Evolutionary conservation across 495 filamentous ascomycete species (phyloP).

Genomic region (Penicillium maclennaniae): DNA sequence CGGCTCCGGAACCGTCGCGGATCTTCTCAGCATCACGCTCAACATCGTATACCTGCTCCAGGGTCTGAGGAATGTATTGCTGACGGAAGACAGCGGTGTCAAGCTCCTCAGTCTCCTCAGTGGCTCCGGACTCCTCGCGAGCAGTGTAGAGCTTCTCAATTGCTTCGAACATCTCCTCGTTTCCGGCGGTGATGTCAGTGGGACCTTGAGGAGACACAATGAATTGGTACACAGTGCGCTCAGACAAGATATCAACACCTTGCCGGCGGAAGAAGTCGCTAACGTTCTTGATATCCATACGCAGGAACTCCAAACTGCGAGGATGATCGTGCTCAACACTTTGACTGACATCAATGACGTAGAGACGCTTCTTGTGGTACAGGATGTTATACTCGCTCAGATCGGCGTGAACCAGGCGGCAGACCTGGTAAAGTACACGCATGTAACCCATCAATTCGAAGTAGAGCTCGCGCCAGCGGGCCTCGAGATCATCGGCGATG

Average conservation of each 20-base stretch:
- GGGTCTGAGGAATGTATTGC: slow-evolving; percentile 89
- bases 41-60: slow-evolving; percentile 93
- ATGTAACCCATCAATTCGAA: slow-evolving; percentile 81
- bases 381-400: slow-evolving; percentile 96
- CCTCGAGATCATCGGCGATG: slow-evolving; percentile 49
- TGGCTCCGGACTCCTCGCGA: slow-evolving; percentile 38
- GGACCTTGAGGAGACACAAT: slow-evolving; percentile 59
- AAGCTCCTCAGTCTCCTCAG: slow-evolving; percentile 53
- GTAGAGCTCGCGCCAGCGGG: slow-evolving; percentile 72
- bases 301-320: slow-evolving; percentile 81
- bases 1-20: slow-evolving; percentile 62
- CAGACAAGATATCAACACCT: slow-evolving; percentile 71
- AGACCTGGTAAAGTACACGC: slow-evolving; percentile 86
- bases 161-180: slow-evolving; percentile 41
- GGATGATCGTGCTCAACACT: slow-evolving; percentile 96
- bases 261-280: slow-evolving; percentile 85
- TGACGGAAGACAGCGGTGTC: slow-evolving; percentile 91
- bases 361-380: slow-evolving; percentile 77
- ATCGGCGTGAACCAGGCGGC: slow-evolving; percentile 90
- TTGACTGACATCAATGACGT: slow-evolving; percentile 96
- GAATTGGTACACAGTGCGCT: slow-evolving; percentile 74
- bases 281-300: slow-evolving; percentile 97
- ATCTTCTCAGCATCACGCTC: slow-evolving; percentile 83
- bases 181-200: slow-evolving; percentile 29
- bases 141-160: slow-evolving; percentile 48